phyloP scores from a whole-genome alignment of 2,329 filamentous ascomycete species.

The Xylariaceae sp. region DNA sequence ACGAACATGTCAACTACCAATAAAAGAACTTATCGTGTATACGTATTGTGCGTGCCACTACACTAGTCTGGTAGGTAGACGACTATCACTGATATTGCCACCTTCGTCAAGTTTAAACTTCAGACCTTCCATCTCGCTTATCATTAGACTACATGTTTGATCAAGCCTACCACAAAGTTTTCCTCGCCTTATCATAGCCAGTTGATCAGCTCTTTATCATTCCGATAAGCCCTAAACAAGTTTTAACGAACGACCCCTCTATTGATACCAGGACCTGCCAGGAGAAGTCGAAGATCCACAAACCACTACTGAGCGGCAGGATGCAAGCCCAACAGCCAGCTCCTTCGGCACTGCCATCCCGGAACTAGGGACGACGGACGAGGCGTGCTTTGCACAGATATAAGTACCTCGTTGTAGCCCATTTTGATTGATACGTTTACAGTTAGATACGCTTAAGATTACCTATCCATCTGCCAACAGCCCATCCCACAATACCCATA shows the following conservation, averaged over 20 bases:
- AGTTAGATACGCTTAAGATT: not conserved
- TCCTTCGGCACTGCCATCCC: constrained; percentile 20
- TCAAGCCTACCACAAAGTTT: not conserved
- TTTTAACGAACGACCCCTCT: too few relatives aligned
- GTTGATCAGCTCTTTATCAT: constrained; percentile 9
- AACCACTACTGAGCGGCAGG: constrained; percentile 21
- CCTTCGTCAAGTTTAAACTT: not conserved
- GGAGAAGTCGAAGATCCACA: too few relatives aligned
- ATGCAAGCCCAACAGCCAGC: constrained; percentile 12
- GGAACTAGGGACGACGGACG: not conserved
- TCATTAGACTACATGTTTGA: not conserved
- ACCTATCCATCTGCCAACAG: too few relatives aligned
- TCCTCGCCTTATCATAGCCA: constrained; percentile 8
- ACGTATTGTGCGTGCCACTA: not conserved
- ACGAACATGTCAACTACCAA: constrained; percentile 1
- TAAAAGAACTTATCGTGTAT: not conserved
- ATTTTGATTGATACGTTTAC: not conserved
- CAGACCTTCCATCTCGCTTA: too few relatives aligned
- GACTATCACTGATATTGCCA: too few relatives aligned
- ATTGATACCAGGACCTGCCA: too few relatives aligned
- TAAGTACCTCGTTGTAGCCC: not conserved
- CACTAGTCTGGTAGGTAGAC: too few relatives aligned
- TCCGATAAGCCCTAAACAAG: constrained; percentile 19
- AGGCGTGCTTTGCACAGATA: too few relatives aligned
- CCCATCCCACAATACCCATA: not conserved